Conservation (phyloP, 2,329 filamentous ascomycete genomes). For the Blastomyces gilchristii region DNA sequence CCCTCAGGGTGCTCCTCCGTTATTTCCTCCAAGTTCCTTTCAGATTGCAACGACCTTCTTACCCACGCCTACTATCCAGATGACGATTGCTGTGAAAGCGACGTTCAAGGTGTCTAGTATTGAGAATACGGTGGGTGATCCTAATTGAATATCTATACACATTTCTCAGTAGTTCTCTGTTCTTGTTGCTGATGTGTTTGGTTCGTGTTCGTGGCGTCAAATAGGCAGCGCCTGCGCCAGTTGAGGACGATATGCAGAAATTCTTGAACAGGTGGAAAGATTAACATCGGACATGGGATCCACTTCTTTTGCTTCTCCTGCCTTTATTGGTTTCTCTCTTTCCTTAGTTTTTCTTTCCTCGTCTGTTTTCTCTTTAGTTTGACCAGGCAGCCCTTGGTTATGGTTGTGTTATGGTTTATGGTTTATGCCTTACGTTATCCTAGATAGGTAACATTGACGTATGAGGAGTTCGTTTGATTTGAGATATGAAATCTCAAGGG, state of each 20-base stretch:
- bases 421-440: background rate
- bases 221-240: conserved; percentile 46
- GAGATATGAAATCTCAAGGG: background rate
- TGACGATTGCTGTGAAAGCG: conserved; percentile 40
- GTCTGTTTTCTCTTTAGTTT: background rate
- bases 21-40: conserved; percentile 48
- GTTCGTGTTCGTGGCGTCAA: conserved; percentile 10
- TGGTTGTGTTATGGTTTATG: background rate
- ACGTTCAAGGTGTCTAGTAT: conserved; percentile 42
- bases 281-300: conserved; percentile 23
- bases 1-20: conserved; percentile 40
- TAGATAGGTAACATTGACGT: background rate
- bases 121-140: conserved; percentile 48
- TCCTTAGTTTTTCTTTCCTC: background rate
- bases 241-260: conserved; percentile 46
- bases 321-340: background rate
- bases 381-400: background rate
- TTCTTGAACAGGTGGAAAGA: conserved; percentile 52
- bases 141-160: background rate
- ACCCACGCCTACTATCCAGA: conserved; percentile 36
- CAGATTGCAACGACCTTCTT: conserved; percentile 43
- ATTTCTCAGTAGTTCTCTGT: too few species aligned
- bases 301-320: background rate
- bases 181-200: background rate
- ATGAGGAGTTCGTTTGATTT: background rate